phyloP scores from a whole-genome alignment of 2,329 filamentous ascomycete species.

The Fusarium setosum region DNA sequence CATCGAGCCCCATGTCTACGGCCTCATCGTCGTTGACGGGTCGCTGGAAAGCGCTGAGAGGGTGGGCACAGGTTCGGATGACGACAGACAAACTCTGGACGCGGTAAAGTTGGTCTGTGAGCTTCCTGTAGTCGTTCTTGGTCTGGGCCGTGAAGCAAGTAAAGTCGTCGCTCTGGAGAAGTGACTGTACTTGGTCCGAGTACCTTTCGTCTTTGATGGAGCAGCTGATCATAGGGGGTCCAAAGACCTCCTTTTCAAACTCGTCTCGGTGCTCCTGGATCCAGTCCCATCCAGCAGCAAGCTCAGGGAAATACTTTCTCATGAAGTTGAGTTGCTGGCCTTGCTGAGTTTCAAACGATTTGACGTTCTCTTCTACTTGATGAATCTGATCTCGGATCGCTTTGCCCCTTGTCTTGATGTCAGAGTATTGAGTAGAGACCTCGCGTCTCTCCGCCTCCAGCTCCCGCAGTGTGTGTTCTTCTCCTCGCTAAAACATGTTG shows the following conservation, averaged over 20 bases:
- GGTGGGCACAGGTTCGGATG: conserved; percentile 71
- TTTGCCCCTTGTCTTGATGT: conserved; percentile 55
- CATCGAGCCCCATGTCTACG: conserved; percentile 74
- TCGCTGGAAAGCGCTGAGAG: conserved; percentile 65
- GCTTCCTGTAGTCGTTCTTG: conserved; percentile 76
- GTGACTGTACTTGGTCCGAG: conserved; percentile 64
- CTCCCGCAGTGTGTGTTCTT: conserved; percentile 68
- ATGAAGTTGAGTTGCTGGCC: conserved; percentile 80
- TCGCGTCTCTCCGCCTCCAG: conserved; percentile 56
- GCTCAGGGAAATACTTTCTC: conserved; percentile 68
- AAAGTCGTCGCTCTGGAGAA: conserved; percentile 64
- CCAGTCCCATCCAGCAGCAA: conserved; percentile 82
- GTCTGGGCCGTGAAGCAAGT: conserved; percentile 82
- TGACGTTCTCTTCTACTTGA: conserved; percentile 60
- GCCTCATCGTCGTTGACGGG: conserved; percentile 69
- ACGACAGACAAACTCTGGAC: conserved; percentile 76
- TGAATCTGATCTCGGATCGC: conserved; percentile 53
- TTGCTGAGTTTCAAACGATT: conserved; percentile 75
- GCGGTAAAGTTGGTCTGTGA: conserved; percentile 74
- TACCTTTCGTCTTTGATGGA: conserved; percentile 80
- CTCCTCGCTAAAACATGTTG: conserved; percentile 61
- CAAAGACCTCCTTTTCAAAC: conserved; percentile 83
- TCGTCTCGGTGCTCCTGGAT: conserved; percentile 74
- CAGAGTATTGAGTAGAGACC: conserved; percentile 51
- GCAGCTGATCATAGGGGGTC: conserved; percentile 83